Conservation (phyloP, 176 grass and related monocot species). For the Rhynchospora breviuscula region DNA sequence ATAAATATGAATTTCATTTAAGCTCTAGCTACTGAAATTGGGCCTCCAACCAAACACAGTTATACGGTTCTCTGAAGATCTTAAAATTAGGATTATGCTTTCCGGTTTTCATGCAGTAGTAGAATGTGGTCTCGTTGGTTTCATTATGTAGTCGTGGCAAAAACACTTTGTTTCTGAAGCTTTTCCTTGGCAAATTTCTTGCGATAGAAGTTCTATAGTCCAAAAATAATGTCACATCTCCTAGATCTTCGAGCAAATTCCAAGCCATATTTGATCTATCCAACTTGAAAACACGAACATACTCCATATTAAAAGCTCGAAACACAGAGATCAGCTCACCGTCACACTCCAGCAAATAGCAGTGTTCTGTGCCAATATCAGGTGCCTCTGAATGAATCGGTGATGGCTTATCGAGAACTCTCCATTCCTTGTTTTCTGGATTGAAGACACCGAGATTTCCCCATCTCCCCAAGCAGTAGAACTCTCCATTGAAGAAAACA, state of each 20-base stretch:
- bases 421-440: slow-evolving; percentile 13
- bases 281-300: not conserved
- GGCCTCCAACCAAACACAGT: not conserved
- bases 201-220: not conserved
- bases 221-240: not conserved
- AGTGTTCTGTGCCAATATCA: not conserved
- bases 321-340: slow-evolving; percentile 22
- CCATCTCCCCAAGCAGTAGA: not conserved
- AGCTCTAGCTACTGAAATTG: not conserved
- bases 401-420: slow-evolving; percentile 25
- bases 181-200: not conserved
- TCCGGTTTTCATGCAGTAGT: not conserved
- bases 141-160: not conserved
- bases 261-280: not conserved
- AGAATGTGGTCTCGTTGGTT: not conserved
- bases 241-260: not conserved
- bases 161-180: not conserved
- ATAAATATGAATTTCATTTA: not conserved
- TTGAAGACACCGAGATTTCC: slow-evolving; percentile 35
- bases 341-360: slow-evolving; percentile 17
- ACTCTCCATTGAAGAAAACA: slow-evolving; percentile 20
- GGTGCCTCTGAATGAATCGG: not conserved
- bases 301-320: not conserved
- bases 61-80: too few species aligned
- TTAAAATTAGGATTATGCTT: too few species aligned